These are phyloP conservation scores for Paecilomyces niveus DNA, from an alignment of 2,329 filamentous ascomycete species.

Conservation along the genomic window DNA sequence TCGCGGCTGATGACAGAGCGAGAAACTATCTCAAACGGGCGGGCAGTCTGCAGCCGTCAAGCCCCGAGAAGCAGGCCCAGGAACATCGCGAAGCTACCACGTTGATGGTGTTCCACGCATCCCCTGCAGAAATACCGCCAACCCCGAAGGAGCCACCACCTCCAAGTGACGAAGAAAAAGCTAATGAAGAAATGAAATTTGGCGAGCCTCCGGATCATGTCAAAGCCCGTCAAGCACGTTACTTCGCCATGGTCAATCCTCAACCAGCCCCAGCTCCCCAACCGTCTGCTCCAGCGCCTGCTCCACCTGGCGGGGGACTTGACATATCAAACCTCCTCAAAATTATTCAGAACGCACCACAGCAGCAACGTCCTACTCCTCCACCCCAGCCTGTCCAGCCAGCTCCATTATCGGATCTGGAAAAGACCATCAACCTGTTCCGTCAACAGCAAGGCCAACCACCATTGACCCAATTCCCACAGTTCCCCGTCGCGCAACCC, in stretches of 20 bases:
- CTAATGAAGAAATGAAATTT: constrained; percentile 30
- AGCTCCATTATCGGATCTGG: constrained; percentile 19
- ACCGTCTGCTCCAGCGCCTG: constrained; percentile 10
- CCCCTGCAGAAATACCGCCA: constrained; percentile 37
- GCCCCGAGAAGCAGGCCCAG: constrained; percentile 37
- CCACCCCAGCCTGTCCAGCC: constrained; percentile 20
- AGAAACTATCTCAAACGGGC: constrained; percentile 38
- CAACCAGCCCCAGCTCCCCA: constrained; percentile 18
- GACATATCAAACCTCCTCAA: constrained; percentile 37
- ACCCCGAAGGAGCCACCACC: constrained; percentile 42
- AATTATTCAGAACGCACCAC: constrained; percentile 28
- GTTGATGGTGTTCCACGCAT: constrained; percentile 43
- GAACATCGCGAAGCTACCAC: constrained; percentile 41
- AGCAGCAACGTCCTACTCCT: constrained; percentile 23
- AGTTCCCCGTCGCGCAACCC: constrained; percentile 11
- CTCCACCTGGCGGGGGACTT: constrained; percentile 15
- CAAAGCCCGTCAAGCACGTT: constrained; percentile 38
- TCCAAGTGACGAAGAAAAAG: constrained; percentile 28
- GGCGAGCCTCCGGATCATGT: constrained; percentile 36
- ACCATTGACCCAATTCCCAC: constrained; percentile 20
- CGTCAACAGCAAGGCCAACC: constrained; percentile 23
- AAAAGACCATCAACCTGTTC: constrained; percentile 34
- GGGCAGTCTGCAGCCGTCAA: constrained; percentile 31
- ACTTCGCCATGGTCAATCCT: constrained; percentile 30
- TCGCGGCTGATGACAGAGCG: constrained; percentile 25